Evolutionary conservation across 257 asterid genomes (phyloP), one percentile per base, ranked within the genome.

Genomic region (Solanum pennellii): DNA sequence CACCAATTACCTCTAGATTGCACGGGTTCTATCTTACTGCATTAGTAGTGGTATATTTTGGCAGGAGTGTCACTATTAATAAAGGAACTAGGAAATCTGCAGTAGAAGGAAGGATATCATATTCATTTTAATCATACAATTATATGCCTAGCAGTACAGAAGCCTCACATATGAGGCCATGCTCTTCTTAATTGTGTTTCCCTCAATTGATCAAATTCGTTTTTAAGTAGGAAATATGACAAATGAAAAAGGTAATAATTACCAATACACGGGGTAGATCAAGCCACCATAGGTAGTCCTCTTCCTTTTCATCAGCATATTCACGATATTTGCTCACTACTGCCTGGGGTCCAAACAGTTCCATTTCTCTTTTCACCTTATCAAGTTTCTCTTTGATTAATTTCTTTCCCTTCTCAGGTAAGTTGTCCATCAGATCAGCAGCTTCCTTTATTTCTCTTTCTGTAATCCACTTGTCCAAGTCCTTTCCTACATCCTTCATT

Each of bases 261-360:
- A 97, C 99, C 97, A 96, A 89, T 37, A 97, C 91, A 89, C 42
- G 88, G 25, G 98, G 96, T 87, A 97, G 94, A 92, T 97, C 99
- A 33, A 97, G 94, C 99, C 99, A 97, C 99, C 99, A 97, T 88
- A 97, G 91, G 88, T 93, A 92, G 89, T 97, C 99, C 86, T 93
- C 97, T 91, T 92, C 99, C 89, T 94, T 92, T 35, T 93, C 96
- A 65, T 96, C 97, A 77, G 95, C 91, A 93, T 95, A 97, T 88
- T 96, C 99, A 29, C 96, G 93, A 86, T 97, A 97, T 92, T 97
- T 97, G 94, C 98, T 94, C 89, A 94, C 97, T 80, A 97, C 99
- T 86, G 99, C 98, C 88, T 93, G 98, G 65, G 98, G 97, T 62
- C 99, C 99, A 88, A 92, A 97, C 77, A 95, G 91, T 89, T 95